Base-by-base conservation (phyloP, 148 eudicot genomes). In the Nepenthes gracilis region DNA sequence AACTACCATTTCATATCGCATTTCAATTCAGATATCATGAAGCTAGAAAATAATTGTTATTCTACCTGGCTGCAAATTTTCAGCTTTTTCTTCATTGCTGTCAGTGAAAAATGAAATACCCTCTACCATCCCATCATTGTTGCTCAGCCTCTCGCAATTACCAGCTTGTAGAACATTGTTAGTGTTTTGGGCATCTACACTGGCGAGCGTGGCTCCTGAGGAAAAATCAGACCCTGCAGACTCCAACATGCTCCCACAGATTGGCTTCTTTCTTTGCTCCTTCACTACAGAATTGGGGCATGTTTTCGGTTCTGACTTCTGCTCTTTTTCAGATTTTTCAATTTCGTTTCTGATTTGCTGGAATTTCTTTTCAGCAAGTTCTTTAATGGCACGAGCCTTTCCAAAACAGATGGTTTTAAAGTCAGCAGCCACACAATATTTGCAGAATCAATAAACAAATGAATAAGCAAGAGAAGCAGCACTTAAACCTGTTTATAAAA, bases 371-470 rank as follows among this genome's bases (percentile, higher is more conserved):
- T 74, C 83, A 38, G 96, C 96, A 64, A 82, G 79, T 75, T 93
- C 98, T 73, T 79, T 85, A 55, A 93, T 93, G 58, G 91, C 58
- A 40, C 85, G 77, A 63, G 98, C 98, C 98, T 93, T 66, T 57
- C 49, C 37, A 60, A 77, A 70, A 59, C 54, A 53, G 33, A 53
- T 33, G 45, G 35, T 12, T 56, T 55, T 15, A 50, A 56, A 51
- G 64, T 64, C 35, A 64, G 33, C 12, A 57, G 62, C 32, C 54
- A 59, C 9, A 45, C 2, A 58, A 52, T 23, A 43, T 36, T 43
- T n/a, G 0, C 1, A 23, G 23, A 23, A 23, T 23, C 23, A 23
- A 23, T 2, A 58, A 58, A 32, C 12, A 33, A 58, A 43, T 12
- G 54, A 37, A 54, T 9, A 15, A 12, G 45, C 33, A 35, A 15